Base-by-base conservation (phyloP, 345 rosid species). In the Populus pruinosa region DNA sequence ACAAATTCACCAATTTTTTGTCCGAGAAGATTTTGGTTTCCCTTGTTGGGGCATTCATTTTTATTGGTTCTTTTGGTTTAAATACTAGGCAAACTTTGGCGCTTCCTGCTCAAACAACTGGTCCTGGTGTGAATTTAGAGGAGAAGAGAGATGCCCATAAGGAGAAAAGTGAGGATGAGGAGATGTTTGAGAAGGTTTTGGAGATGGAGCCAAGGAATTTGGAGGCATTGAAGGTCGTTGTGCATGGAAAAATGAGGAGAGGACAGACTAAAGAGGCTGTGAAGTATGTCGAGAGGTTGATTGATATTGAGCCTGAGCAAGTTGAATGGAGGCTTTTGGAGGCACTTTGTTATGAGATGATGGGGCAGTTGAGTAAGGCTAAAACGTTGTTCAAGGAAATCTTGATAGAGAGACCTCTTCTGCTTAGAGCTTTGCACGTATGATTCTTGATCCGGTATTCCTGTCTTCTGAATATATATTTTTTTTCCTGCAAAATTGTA, bases 341-440 rank as follows among this genome's bases (percentile, higher is more conserved):
- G 86, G 98, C 97, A 23, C 87, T 95, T 78, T 95, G 96, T 72
- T 90, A 91, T 70, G 98, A 95, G 79, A 86, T 87, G 55, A 83
- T 91, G 93, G 97, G 94, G 62, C 81, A 91, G 67, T 75, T 95
- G 69, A 86, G 87, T 67, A 86, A 79, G 65, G 91, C 99, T 16
- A 92, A 89, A 81, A 86, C 89, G 76, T 68, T 93, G 84, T 87
- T 87, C 55, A 85, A 82, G 68, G 91, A 90, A 75, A 91, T 95
- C 71, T 83, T 93, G 83, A 82, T 83, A 83, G 88, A 88, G 73
- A 85, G 83, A 29, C 98, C 99, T 75, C 92, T 95, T 79, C 78
- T 92, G 87, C 87, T 90, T 68, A 87, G 91, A 87, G 99, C 97
- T 81, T 86, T 95, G 85, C 99, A 95, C 76, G 99, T 95, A 90